Conservation (phyloP, 164 flowering plant genomes). For the Annona cherimola region DNA sequence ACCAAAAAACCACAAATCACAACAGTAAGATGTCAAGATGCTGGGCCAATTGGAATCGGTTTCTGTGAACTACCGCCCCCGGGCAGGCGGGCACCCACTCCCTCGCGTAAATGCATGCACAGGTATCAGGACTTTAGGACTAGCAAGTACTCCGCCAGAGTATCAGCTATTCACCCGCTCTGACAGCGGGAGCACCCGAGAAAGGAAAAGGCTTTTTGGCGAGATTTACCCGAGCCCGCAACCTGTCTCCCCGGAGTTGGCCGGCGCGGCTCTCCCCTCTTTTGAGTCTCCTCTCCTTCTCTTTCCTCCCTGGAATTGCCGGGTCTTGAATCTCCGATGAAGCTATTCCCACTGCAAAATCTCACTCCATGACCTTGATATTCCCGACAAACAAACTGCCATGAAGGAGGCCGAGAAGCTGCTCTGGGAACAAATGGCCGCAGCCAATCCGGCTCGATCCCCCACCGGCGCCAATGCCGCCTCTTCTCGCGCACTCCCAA, state of each 20-base stretch:
- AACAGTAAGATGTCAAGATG: too few relatives aligned
- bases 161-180: not conserved
- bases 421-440: slow-evolving; percentile 51
- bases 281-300: not conserved
- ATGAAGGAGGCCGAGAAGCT: slow-evolving; percentile 44
- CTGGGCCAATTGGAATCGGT: too few relatives aligned
- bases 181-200: not conserved
- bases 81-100: too few relatives aligned
- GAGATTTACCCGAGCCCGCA: not conserved
- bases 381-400: not conserved
- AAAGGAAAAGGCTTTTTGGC: not conserved
- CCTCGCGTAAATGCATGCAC: too few relatives aligned
- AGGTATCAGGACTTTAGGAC: too few relatives aligned
- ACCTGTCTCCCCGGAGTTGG: not conserved
- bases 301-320: not conserved
- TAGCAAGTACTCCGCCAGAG: not conserved
- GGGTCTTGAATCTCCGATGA: not conserved
- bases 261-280: not conserved
- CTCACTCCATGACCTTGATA: not conserved
- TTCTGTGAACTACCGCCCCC: too few relatives aligned
- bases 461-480: not conserved
- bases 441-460: slow-evolving; percentile 9
- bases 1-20: too few relatives aligned
- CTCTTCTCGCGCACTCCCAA: slow-evolving; percentile 15
- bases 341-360: not conserved